Conservation (phyloP, 345 rosid species). For the Laguncularia racemosa region DNA sequence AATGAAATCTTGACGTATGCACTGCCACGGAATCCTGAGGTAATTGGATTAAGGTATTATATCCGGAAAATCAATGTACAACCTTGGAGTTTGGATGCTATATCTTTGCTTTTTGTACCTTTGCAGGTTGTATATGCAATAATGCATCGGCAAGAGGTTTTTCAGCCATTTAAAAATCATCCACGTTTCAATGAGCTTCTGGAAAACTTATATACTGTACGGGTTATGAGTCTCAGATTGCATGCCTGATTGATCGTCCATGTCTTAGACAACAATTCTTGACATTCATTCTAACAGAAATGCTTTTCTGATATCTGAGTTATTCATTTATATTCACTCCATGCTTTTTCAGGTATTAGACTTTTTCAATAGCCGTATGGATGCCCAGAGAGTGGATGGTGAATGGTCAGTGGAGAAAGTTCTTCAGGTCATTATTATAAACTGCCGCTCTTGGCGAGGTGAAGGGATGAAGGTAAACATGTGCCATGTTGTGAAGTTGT, state of each 20-base stretch:
- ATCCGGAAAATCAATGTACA: not conserved
- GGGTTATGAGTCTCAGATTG: not conserved
- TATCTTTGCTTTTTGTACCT: slow-evolving; percentile 5
- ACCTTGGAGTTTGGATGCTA: not conserved
- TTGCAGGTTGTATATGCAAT: slow-evolving; percentile 85
- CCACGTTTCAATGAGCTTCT: slow-evolving; percentile 87
- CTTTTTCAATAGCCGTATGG: slow-evolving; percentile 87
- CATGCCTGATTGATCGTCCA: not conserved
- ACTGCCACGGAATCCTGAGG: slow-evolving; percentile 96
- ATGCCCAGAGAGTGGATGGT: slow-evolving; percentile 70
- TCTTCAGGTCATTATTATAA: slow-evolving; percentile 61
- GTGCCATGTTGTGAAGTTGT: not conserved
- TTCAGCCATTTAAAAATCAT: slow-evolving; percentile 81
- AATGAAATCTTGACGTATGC: slow-evolving; percentile 94
- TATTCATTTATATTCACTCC: not conserved
- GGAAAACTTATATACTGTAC: slow-evolving; percentile 78
- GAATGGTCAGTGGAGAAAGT: slow-evolving; percentile 98
- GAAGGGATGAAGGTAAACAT: slow-evolving; percentile 85
- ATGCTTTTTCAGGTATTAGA: slow-evolving; percentile 60
- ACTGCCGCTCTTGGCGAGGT: slow-evolving; percentile 90
- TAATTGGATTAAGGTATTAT: slow-evolving; percentile 14
- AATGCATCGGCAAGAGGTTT: slow-evolving; percentile 97
- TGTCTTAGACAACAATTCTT: not conserved
- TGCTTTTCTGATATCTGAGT: not conserved
- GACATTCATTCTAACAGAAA: not conserved